Evolutionary conservation across 2,329 filamentous ascomycete species (phyloP).

Genomic region (Epicoccum nigrum): DNA sequence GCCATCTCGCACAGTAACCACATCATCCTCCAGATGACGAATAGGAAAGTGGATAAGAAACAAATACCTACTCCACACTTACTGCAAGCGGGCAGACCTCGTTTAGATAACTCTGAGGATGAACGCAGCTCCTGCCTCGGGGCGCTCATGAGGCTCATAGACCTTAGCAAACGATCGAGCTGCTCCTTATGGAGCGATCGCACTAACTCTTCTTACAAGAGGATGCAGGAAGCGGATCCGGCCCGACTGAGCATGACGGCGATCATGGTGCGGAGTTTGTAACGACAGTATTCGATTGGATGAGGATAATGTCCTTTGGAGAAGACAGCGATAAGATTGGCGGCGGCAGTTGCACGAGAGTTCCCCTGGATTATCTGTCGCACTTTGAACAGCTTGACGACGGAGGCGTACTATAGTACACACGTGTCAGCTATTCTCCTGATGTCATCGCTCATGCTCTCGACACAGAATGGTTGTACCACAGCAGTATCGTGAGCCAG

Average conservation of each 20-base stretch:
- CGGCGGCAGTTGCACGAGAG: no score
- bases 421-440: not conserved
- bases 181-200: constrained; percentile 4
- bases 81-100: not conserved
- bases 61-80: not conserved
- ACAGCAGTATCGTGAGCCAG: not conserved
- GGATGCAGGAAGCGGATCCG: constrained; percentile 9
- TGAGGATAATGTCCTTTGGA: no score
- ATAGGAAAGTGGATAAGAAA: constrained; percentile 9
- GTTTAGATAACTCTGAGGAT: not conserved
- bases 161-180: constrained; percentile 9
- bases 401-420: no score
- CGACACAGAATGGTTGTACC: not conserved
- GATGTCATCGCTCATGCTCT: not conserved
- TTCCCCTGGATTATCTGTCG: no score
- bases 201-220: constrained; percentile 9
- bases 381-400: no score
- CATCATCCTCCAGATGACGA: constrained; percentile 10
- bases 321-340: not conserved
- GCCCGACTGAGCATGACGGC: constrained; percentile 7
- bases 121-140: not conserved
- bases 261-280: not conserved
- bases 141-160: constrained; percentile 14
- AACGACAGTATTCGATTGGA: constrained; percentile 1
- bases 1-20: constrained; percentile 8